Percentiles rank a stretch among this genome's conserved stretches.
These are phyloP conservation scores for Alternaria burnsii DNA, from an alignment of 2,329 filamentous ascomycete genomes.

Conservation along the genomic window DNA sequence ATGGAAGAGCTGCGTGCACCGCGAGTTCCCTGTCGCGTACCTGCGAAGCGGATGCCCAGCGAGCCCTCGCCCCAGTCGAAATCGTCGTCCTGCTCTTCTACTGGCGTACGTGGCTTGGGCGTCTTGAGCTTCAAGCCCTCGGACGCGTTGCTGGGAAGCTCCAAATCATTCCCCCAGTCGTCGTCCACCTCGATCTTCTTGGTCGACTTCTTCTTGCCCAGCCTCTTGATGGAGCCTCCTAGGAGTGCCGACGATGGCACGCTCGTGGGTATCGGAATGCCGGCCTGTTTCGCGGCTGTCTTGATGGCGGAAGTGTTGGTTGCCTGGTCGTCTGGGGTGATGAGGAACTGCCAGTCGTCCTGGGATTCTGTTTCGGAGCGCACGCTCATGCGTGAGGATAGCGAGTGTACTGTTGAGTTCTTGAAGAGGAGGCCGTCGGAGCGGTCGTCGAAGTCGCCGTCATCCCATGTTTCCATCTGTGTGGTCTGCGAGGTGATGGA, in stretches of 20 bases:
- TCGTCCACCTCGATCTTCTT: conserved; percentile 58
- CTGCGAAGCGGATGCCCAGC: conserved; percentile 87
- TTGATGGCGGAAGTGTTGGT: conserved; percentile 83
- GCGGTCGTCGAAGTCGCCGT: conserved; percentile 55
- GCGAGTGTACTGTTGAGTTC: conserved; percentile 75
- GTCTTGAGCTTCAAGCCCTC: conserved; percentile 54
- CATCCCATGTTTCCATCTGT: conserved; percentile 73
- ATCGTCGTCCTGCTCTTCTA: conserved; percentile 77
- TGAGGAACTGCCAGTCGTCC: conserved; percentile 86
- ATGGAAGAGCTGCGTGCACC: conserved; percentile 86
- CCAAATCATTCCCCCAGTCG: conserved; percentile 62
- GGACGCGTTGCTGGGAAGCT: conserved; percentile 50
- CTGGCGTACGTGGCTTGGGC: conserved; percentile 55
- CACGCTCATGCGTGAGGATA: conserved; percentile 84
- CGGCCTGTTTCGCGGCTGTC: conserved; percentile 83
- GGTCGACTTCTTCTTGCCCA: conserved; percentile 67
- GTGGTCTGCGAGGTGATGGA: conserved; percentile 63
- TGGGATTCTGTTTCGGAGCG: conserved; percentile 81
- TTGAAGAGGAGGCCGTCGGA: conserved; percentile 72
- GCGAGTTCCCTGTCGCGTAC: conserved; percentile 79
- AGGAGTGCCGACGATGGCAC: conserved; percentile 88
- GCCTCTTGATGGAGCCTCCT: conserved; percentile 90
- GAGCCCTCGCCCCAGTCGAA: conserved; percentile 95
- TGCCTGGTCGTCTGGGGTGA: conserved; percentile 84
- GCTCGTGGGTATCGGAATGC: conserved; percentile 88